A percentile compares a stretch with the other conserved stretches of the same genome.
Conservation (phyloP, 768 basidiomycete genomes). For the Pleurotus tuber-regium region DNA sequence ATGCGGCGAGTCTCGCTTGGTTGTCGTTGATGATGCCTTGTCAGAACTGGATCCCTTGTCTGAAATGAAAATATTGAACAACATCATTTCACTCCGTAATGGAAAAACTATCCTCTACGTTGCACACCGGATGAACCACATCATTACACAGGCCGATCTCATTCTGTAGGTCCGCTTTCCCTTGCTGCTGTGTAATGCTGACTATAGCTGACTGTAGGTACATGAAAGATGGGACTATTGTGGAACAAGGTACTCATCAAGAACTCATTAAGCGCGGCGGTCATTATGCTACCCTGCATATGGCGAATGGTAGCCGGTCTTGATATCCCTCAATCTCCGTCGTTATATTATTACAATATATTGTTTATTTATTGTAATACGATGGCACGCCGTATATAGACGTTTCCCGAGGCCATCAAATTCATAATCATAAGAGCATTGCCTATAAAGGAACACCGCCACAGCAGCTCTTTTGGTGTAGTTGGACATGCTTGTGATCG, state of each 20-base stretch:
- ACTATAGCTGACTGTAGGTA: constrained; percentile 26
- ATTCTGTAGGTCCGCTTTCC: constrained; percentile 41
- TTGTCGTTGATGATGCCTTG: constrained; percentile 59
- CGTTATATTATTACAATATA: background rate
- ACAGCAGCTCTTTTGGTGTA: background rate
- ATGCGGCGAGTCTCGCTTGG: constrained; percentile 39
- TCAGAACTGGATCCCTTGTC: constrained; percentile 54
- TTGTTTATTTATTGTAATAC: background rate
- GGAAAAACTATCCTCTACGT: constrained; percentile 58
- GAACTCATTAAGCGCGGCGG: constrained; percentile 33
- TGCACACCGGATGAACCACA: constrained; percentile 52
- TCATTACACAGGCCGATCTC: constrained; percentile 47
- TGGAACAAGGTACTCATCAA: constrained; percentile 39
- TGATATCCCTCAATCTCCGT: background rate
- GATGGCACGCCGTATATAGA: no score
- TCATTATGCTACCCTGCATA: constrained; percentile 39
- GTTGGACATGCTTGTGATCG: background rate
- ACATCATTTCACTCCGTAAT: constrained; percentile 31
- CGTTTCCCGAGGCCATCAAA: no score
- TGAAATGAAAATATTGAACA: constrained; percentile 46
- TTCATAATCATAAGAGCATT: no score
- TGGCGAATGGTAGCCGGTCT: background rate
- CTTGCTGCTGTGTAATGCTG: constrained; percentile 3
- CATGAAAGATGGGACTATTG: constrained; percentile 41
- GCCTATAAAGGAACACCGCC: no score